Evolutionary conservation across 352 stramenopile species (phyloP).

Genomic region (Phytophthora capsici): DNA sequence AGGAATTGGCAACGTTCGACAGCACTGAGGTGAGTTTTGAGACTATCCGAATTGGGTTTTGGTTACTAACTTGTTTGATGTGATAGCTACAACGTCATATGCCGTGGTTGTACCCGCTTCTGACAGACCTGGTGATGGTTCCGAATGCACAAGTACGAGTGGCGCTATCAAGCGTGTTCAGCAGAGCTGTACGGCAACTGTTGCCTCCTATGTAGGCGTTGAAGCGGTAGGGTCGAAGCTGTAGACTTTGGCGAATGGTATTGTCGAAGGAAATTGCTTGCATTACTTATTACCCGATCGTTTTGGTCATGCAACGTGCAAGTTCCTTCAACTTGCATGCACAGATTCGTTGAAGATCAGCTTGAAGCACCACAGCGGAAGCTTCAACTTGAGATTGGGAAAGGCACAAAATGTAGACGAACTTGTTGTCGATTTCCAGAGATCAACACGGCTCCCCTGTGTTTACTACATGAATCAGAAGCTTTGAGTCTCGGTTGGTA

Average conservation of each 20-base stretch:
- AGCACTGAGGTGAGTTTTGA: conserved; percentile 53
- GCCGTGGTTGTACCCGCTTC: conserved; percentile 80
- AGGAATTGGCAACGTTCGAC: conserved; percentile 57
- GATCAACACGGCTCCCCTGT: too few species aligned
- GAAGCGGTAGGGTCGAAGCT: conserved; percentile 2
- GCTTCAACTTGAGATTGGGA: too few species aligned
- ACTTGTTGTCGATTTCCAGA: too few species aligned
- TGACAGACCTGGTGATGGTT: conserved; percentile 78
- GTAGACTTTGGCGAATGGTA: conserved; percentile 21
- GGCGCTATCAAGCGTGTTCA: conserved; percentile 71
- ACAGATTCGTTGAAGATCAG: too few species aligned
- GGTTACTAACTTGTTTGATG: conserved; percentile 13
- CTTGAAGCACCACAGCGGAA: too few species aligned
- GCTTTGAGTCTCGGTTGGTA: too few species aligned
- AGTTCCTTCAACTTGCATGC: too few species aligned
- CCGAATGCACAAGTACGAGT: conserved; percentile 66
- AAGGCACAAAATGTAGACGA: too few species aligned
- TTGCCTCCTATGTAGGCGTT: conserved; percentile 45
- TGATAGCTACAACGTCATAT: conserved; percentile 69
- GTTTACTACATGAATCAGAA: too few species aligned
- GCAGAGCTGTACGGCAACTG: conserved; percentile 63
- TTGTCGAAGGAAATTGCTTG: conserved; percentile 27
- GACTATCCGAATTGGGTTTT: not conserved
- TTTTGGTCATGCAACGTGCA: too few species aligned
- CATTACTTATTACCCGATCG: conserved; percentile 3